A percentile compares a stretch with the other conserved stretches of the same genome.
phyloP scores from a whole-genome alignment of 202 grass and related monocot species.

The Zizania palustris region DNA sequence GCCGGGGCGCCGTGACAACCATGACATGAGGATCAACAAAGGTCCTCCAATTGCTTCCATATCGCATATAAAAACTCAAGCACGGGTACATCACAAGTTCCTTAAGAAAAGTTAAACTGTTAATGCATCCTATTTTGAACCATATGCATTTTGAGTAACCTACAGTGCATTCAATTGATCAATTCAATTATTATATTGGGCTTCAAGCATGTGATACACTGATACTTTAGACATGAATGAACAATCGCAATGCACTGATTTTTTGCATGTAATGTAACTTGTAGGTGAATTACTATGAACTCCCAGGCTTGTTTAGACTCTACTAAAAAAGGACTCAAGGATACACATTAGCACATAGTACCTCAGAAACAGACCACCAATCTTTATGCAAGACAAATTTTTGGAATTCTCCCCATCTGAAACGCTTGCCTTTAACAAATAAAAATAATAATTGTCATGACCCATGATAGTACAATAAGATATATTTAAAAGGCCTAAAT shows the following conservation, averaged over 20 bases:
- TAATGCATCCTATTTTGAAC: conserved; percentile 15
- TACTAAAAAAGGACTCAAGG: conserved; percentile 29
- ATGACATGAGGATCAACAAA: conserved; percentile 30
- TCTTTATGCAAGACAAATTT: conserved; percentile 86
- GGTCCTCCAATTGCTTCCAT: conserved; percentile 26
- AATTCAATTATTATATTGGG: conserved; percentile 29
- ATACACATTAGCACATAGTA: conserved; percentile 36
- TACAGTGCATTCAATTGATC: conserved; percentile 32
- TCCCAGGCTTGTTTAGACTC: conserved; percentile 17
- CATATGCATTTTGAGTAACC: conserved; percentile 12
- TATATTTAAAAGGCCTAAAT: conserved; percentile 30
- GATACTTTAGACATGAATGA: not conserved
- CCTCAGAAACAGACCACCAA: conserved; percentile 93
- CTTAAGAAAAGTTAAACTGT: conserved; percentile 10
- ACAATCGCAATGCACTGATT: conserved; percentile 6
- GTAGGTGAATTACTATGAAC: conserved; percentile 32
- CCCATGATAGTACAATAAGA: not conserved
- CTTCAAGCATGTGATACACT: conserved; percentile 24
- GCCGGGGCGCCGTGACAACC: no score
- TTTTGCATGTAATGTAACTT: conserved; percentile 16
- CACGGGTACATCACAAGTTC: conserved; percentile 10
- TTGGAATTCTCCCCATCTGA: conserved; percentile 80
- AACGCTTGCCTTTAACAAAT: conserved; percentile 77
- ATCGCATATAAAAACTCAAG: conserved; percentile 7
- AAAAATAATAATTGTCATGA: conserved; percentile 15